Conservation (phyloP, 148 eudicot species). For the Simmondsia chinensis region DNA sequence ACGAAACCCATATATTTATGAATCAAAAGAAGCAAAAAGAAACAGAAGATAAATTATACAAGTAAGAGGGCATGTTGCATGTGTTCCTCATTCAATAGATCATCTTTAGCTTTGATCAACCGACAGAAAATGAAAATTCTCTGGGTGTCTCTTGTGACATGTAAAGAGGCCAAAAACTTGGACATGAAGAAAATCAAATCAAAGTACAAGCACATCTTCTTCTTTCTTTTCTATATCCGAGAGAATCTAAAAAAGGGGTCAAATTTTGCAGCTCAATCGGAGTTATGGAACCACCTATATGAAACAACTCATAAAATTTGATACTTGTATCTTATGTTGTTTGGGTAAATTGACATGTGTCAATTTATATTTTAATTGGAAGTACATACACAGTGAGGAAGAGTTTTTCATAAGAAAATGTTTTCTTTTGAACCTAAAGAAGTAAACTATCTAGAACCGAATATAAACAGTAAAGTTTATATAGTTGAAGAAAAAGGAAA, state of each 20-base stretch:
- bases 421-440: no score
- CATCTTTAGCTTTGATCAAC: not conserved
- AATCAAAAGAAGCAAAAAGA: no score
- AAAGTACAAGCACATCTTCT: not conserved
- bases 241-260: conserved; percentile 16
- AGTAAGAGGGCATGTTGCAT: not conserved
- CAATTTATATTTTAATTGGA: no score
- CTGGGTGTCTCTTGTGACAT: not conserved
- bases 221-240: not conserved
- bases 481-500: no score
- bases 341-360: not conserved
- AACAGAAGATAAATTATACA: not conserved
- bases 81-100: not conserved
- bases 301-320: not conserved
- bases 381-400: no score
- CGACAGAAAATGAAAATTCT: conserved; percentile 1
- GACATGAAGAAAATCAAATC: not conserved
- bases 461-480: no score
- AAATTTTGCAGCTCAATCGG: conserved; percentile 11
- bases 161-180: not conserved
- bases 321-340: not conserved
- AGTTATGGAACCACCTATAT: not conserved
- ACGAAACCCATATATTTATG: no score
- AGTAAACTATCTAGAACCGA: no score
- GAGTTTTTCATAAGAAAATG: no score